Evolutionary conservation across 2,329 filamentous ascomycete species (phyloP), one percentile per base, ranked within the genome.

Genomic region (Monilinia vaccinii-corymbosi): DNA sequence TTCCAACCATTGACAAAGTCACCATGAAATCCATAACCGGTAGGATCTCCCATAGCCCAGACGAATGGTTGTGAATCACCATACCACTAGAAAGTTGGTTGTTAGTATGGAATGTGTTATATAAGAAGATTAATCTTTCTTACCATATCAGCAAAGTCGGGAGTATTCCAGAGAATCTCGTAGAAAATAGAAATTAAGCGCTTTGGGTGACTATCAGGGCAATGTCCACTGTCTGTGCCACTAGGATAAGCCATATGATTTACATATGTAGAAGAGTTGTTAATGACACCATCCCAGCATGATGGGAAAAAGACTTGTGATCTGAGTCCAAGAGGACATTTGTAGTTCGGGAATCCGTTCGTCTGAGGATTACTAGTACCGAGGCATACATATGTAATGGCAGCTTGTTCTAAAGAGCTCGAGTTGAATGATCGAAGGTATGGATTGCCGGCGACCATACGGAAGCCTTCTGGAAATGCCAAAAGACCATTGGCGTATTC

Each of bases 401-500:
- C 84, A 40, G 70, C 67, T 58, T 81, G 75, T 56, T 77, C 77
- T 1, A 75, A 72, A 47, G 75, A 74, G 46, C 72, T 58, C 9
- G 58, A 66, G 46, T 74, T 76, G 67, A 75, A 79, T 60, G 77
- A 78, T 62, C 83, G 79, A 64, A 76, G 75, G 61, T 69, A 73
- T 1, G 80, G 75, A 65, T 84, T 76, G 38, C 86, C 86, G 6
- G 84, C 82, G 36, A 88, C 57, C 83, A 89, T 88, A 56, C 83
- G 81, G 66, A 88, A 84, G 56, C 78, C 82, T 21, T 77, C 71
- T 0, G 84, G 85, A 66, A 86, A 87, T 3, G 83, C 80, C 34
- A 77, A 72, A 7, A 85, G 75, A 53, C 59, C 59, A 16, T 79
- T 77, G 21, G 74, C 70, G 63, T 75, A 72, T 45, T 71, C 68